phyloP scores from a whole-genome alignment of 495 filamentous ascomycete genomes.

The Xylaria grammica region DNA sequence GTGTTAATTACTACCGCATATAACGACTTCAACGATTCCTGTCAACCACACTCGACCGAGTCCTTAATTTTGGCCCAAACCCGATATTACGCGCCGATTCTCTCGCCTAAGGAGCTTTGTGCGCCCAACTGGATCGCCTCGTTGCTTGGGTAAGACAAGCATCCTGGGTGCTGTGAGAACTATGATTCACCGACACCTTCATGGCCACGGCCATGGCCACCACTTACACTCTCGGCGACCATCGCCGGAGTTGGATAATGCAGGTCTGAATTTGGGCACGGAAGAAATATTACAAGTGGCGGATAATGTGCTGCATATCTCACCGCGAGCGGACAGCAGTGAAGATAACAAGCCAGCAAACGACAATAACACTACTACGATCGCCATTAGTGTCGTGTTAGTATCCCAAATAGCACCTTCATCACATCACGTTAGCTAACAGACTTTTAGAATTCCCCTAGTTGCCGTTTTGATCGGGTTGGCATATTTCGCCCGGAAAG shows the following conservation, averaged over 20 bases:
- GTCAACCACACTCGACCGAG: not conserved
- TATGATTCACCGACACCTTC: slow-evolving; percentile 18
- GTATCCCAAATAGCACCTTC: slow-evolving; percentile 42
- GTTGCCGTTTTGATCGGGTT: slow-evolving; percentile 69
- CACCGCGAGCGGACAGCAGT: slow-evolving; percentile 37
- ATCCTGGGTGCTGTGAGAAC: not conserved
- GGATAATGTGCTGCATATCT: slow-evolving; percentile 20
- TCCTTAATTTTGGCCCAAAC: not conserved
- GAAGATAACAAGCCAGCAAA: slow-evolving; percentile 57
- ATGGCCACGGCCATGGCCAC: slow-evolving; percentile 29
- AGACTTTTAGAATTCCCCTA: slow-evolving; percentile 71
- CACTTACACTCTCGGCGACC: slow-evolving; percentile 28
- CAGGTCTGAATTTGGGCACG: not conserved
- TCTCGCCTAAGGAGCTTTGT: not conserved
- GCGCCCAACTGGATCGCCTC: not conserved
- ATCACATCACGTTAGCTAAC: slow-evolving; percentile 35
- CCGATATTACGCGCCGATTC: not conserved
- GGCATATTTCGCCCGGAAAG: slow-evolving; percentile 77
- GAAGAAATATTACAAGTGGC: slow-evolving; percentile 18
- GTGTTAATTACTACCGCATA: slow-evolving; percentile 19
- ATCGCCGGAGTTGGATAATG: slow-evolving; percentile 20
- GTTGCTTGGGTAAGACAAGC: not conserved
- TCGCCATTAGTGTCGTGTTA: slow-evolving; percentile 83
- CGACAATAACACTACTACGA: slow-evolving; percentile 63
- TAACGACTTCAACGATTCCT: slow-evolving; percentile 24